phyloP scores from a whole-genome alignment of 805 yeast genomes.

The Saccharomycopsis fibuligera region DNA sequence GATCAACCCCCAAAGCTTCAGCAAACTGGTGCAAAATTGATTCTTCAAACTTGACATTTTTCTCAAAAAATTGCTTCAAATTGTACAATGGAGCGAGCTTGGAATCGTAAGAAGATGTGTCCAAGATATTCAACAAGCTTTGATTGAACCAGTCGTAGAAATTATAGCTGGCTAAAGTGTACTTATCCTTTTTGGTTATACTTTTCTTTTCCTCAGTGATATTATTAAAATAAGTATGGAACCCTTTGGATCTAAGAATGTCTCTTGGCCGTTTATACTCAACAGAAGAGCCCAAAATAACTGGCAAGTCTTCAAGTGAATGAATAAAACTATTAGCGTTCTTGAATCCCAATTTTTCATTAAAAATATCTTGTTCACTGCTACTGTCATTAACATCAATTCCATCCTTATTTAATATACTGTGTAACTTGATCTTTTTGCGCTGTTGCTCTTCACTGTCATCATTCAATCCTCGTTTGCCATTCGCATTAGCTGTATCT shows the following conservation, averaged over 20 bases:
- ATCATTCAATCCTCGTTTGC: constrained; percentile 2
- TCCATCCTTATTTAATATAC: background rate
- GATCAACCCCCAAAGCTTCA: constrained; percentile 9
- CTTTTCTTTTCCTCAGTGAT: constrained; percentile 39
- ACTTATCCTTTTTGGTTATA: constrained; percentile 29
- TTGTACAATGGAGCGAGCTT: constrained; percentile 47
- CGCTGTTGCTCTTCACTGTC: background rate
- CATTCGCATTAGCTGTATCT: constrained; percentile 7
- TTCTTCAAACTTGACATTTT: constrained; percentile 37
- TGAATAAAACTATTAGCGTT: background rate
- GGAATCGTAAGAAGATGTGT: constrained; percentile 32
- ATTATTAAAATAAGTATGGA: constrained; percentile 43
- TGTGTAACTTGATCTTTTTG: background rate
- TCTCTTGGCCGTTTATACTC: constrained; percentile 42
- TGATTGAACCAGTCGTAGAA: constrained; percentile 39
- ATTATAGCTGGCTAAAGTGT: constrained; percentile 36
- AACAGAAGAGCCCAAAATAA: constrained; percentile 40
- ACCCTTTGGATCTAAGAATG: constrained; percentile 43
- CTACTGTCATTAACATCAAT: background rate
- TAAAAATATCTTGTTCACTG: background rate
- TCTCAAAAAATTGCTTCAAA: constrained; percentile 52
- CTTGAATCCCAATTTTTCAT: background rate
- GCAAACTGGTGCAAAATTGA: constrained; percentile 13
- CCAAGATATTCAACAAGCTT: constrained; percentile 29
- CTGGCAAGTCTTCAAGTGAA: constrained; percentile 27